Percentiles rank a stretch among this genome's conserved stretches.
phyloP scores from a whole-genome alignment of 257 asterid species.

The Datura wrightii region DNA sequence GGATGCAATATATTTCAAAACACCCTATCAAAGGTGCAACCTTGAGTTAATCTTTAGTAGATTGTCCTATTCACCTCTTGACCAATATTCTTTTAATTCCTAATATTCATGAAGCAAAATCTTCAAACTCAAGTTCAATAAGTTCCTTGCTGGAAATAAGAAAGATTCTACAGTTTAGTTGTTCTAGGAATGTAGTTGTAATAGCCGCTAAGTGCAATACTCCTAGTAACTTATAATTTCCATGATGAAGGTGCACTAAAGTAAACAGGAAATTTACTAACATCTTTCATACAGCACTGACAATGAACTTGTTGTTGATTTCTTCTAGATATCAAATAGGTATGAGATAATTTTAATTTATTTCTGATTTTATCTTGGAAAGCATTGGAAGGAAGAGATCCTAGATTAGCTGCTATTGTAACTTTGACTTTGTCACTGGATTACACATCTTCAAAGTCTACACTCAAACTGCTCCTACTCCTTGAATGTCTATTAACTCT shows the following conservation, averaged over 20 bases:
- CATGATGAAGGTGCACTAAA: background rate
- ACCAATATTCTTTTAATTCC: background rate
- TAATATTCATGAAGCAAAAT: background rate
- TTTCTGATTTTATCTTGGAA: conserved; percentile 32
- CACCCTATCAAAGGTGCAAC: background rate
- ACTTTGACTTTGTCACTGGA: conserved; percentile 96
- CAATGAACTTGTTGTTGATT: background rate
- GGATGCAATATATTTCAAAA: too few species aligned
- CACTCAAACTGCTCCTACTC: conserved; percentile 80
- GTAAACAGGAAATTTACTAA: background rate
- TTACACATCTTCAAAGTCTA: conserved; percentile 81
- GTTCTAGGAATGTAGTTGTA: background rate
- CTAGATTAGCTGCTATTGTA: conserved; percentile 82
- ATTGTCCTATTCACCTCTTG: background rate
- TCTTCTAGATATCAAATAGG: background rate
- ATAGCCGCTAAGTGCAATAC: background rate
- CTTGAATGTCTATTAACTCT: conserved; percentile 47
- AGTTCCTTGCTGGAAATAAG: background rate
- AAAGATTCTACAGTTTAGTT: background rate
- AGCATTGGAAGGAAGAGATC: conserved; percentile 77
- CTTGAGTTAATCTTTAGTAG: background rate
- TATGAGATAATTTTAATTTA: conserved; percentile 7
- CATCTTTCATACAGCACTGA: background rate
- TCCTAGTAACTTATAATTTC: background rate
- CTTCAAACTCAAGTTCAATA: background rate